Percentiles rank a stretch among this genome's conserved stretches.
phyloP scores from a whole-genome alignment of 2,329 filamentous ascomycete genomes.

The Drechslerella dactyloides region DNA sequence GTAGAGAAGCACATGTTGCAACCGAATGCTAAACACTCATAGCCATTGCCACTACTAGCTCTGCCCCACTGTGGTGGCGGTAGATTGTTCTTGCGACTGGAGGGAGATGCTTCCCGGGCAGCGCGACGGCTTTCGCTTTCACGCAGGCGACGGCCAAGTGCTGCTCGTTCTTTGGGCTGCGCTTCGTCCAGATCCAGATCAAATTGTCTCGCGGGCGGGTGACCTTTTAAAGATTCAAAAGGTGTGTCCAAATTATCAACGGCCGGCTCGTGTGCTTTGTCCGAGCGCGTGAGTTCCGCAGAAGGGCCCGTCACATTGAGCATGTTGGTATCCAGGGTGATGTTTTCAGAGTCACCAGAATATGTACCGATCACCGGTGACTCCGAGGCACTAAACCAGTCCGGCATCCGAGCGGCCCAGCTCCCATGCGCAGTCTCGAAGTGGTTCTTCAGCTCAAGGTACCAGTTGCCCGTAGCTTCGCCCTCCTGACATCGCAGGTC shows the following conservation, averaged over 20 bases:
- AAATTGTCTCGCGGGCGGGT: too few relatives aligned
- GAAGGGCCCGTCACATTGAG: neutral
- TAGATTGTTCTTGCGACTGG: neutral
- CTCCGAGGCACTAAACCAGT: constrained; percentile 17
- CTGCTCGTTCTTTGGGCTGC: too few relatives aligned
- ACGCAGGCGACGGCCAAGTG: too few relatives aligned
- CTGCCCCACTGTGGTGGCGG: constrained; percentile 1
- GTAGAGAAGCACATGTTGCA: constrained; percentile 31
- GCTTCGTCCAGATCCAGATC: too few relatives aligned
- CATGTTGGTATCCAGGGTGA: constrained; percentile 27
- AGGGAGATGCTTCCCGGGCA: neutral
- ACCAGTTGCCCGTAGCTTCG: constrained; percentile 29
- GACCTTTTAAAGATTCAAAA: too few relatives aligned
- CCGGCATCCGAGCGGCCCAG: constrained; percentile 44
- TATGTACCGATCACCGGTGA: neutral
- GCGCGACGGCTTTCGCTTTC: too few relatives aligned
- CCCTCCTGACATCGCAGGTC: constrained; percentile 27
- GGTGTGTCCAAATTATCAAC: neutral
- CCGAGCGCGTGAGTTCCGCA: too few relatives aligned
- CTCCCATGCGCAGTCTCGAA: constrained; percentile 40
- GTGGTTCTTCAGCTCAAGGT: constrained; percentile 39
- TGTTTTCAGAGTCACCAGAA: neutral
- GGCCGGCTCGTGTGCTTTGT: neutral
- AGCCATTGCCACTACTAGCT: constrained; percentile 1
- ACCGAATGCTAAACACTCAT: constrained; percentile 22